Conservation (phyloP, 2,329 filamentous ascomycete genomes). For the Fusarium sororula region DNA sequence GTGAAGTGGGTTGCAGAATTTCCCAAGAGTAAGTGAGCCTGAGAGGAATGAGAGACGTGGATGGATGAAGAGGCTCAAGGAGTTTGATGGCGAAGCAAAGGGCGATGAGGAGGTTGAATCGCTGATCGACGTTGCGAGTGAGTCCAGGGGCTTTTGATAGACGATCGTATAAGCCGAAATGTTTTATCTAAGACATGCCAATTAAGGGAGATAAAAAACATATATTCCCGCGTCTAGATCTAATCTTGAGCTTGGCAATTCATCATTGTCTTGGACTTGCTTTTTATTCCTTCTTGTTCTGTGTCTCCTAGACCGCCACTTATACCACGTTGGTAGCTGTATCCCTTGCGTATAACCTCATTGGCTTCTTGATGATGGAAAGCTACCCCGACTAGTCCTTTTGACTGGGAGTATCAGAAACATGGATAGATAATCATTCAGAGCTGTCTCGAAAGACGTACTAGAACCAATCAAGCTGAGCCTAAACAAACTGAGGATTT, state of each 20-base stretch:
- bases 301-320: slow-evolving; percentile 10
- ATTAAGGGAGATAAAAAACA: background rate
- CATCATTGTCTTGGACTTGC: slow-evolving; percentile 11
- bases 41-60: background rate
- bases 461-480: slow-evolving; percentile 11
- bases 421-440: slow-evolving; percentile 1
- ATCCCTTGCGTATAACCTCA: slow-evolving; percentile 34
- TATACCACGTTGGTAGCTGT: background rate
- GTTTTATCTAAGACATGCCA: background rate
- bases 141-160: background rate
- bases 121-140: background rate
- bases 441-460: slow-evolving; percentile 21
- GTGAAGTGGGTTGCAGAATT: background rate
- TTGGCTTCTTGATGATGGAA: slow-evolving; percentile 6
- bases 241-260: background rate
- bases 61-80: background rate
- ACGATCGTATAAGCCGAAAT: background rate
- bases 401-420: slow-evolving; percentile 2
- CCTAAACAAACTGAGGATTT: background rate
- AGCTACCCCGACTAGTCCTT: background rate
- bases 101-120: background rate
- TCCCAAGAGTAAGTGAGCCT: background rate
- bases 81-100: background rate
- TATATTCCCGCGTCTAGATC: background rate
- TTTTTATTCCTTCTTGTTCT: slow-evolving; percentile 9